Base-by-base conservation (phyloP, 495 filamentous ascomycete species). In the Evernia prunastri region DNA sequence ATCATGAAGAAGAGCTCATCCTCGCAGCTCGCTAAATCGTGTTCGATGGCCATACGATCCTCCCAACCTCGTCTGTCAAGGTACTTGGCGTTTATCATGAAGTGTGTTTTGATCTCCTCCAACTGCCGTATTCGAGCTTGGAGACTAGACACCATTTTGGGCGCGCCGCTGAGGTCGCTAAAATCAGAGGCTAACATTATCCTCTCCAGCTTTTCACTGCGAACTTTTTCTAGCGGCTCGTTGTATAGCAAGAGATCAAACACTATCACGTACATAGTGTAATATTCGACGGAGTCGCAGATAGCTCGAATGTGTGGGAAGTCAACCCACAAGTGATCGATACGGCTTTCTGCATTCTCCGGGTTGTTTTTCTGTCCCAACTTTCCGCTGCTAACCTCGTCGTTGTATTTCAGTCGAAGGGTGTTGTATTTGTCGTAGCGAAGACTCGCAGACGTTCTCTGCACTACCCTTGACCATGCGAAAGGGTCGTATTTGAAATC, bases 131-230 rank as follows among this genome's bases (percentile, higher is more conserved):
- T 96, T 23, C 92, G 86, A 67, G 92, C 87, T 72, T 99, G 94
- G 20, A 99, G 81, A 70, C 85, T 87, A 69, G 87, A 86, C 29
- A 97, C 92, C 87, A 96, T 92, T 74, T 96, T 91, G 0, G 95
- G 92, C 7, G 92, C 90, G 39, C 94, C 94, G 47, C 90, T 85
- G 37, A 99, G 81, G 70, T 99, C 93, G 75, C 94, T 99, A 74
- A 99, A 99, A 77, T 99, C 94, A 17, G 95, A 97, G n/a, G 91
- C 94, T 31, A 97, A 86, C 89, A 98, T 96, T 70, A 98, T 98
- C 80, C 95, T 96, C 74, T 98, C 94, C 13, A 98, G 78, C 61
- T 90, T 86, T 72, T 98, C 95, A 63, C 82, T 95, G 27, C 94
- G 83, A 23, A 94, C 91, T 78, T 98, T 98, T 76, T 98, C 95